These are phyloP conservation scores for Rhodotorula diobovata DNA, from an alignment of 768 basidiomycete genomes.

Conservation along the genomic window DNA sequence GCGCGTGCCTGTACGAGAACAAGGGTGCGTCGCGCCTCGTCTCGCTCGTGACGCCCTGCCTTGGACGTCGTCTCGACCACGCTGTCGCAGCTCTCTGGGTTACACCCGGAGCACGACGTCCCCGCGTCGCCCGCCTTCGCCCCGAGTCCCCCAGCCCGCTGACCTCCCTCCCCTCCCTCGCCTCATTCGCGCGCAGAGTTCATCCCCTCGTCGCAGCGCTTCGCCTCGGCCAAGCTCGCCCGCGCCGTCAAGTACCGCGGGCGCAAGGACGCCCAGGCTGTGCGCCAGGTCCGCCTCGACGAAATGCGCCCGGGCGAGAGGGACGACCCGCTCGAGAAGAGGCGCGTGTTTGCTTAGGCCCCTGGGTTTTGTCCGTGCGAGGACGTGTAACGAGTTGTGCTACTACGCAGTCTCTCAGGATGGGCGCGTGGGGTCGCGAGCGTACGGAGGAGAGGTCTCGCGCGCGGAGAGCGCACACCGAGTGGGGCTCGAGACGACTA, in stretches of 20 bases:
- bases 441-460: too few species aligned
- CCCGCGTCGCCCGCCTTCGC: background rate
- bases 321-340: slow-evolving; percentile 62
- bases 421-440: too few species aligned
- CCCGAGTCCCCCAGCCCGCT: too few species aligned
- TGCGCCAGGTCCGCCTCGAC: slow-evolving; percentile 62
- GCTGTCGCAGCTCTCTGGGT: too few species aligned
- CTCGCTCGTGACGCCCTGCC: background rate
- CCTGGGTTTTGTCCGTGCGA: too few species aligned
- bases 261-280: slow-evolving; percentile 72
- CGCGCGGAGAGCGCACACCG: too few species aligned
- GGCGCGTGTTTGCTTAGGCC: slow-evolving; percentile 81
- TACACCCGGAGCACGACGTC: background rate
- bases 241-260: slow-evolving; percentile 75
- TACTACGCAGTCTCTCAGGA: too few species aligned
- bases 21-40: slow-evolving; percentile 58
- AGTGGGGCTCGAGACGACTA: too few species aligned
- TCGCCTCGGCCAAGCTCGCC: slow-evolving; percentile 63
- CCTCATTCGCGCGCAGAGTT: slow-evolving; percentile 61
- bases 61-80: too few species aligned
- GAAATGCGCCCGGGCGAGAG: slow-evolving; percentile 62
- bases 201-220: slow-evolving; percentile 75
- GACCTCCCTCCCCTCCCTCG: background rate
- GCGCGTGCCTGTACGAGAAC: slow-evolving; percentile 92
- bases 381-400: too few species aligned